A percentile compares a stretch with the other conserved stretches of the same genome.
phyloP scores from a whole-genome alignment of 1,139 yeast species.

The Lodderomyces parapsilosis region DNA sequence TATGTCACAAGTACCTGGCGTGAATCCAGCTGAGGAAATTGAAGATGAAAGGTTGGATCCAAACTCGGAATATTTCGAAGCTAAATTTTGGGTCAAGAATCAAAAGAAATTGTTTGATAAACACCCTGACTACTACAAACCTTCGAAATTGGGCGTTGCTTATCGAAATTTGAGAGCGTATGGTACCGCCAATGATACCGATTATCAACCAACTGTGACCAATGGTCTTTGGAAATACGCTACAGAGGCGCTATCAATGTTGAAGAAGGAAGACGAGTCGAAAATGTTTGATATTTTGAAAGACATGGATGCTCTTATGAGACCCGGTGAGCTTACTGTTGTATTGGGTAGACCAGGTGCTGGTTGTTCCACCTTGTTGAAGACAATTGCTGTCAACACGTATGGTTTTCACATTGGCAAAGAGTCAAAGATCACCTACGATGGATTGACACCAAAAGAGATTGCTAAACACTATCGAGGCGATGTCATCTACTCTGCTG shows the following conservation, averaged over 20 bases:
- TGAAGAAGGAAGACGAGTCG: slow-evolving; percentile 8
- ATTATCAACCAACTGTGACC: slow-evolving; percentile 71
- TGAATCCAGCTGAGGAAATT: slow-evolving; percentile 28
- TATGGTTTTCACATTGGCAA: slow-evolving; percentile 65
- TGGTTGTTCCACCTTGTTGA: slow-evolving; percentile 78
- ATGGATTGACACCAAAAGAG: slow-evolving; percentile 30
- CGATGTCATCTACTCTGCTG: no score
- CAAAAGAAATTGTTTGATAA: slow-evolving; percentile 39
- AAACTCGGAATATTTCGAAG: slow-evolving; percentile 14
- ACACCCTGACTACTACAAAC: slow-evolving; percentile 45
- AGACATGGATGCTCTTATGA: no score
- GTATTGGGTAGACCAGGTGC: slow-evolving; percentile 52
- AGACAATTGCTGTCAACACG: slow-evolving; percentile 67
- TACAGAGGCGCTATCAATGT: slow-evolving; percentile 15
- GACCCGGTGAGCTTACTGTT: slow-evolving; percentile 72
- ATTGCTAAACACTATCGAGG: slow-evolving; percentile 30
- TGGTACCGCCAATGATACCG: slow-evolving; percentile 77
- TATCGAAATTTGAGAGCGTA: slow-evolving; percentile 68
- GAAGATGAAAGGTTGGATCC: slow-evolving; percentile 15
- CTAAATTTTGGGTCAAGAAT: slow-evolving; percentile 67
- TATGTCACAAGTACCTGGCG: slow-evolving; percentile 56
- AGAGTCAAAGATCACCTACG: slow-evolving; percentile 41
- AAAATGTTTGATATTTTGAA: slow-evolving; percentile 30
- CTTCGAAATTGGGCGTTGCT: slow-evolving; percentile 65
- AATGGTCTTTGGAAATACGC: slow-evolving; percentile 42